Evolutionary conservation across 331 rosid genomes (phyloP), one percentile per base, ranked within the genome.

Genomic region (Quercus phellos): DNA sequence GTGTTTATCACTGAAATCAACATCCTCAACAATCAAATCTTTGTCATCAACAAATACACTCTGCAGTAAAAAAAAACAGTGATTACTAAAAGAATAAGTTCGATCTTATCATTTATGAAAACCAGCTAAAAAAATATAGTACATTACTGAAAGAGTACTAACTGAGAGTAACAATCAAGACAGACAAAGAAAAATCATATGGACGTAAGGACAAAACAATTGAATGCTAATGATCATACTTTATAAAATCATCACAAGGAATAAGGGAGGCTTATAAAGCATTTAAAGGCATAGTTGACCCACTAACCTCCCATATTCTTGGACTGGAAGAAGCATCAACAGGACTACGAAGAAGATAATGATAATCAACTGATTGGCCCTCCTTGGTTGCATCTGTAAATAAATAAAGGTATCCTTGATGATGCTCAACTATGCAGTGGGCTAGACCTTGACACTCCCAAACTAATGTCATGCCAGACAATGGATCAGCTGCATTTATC

Each of bases 401-500:
- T 72, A 95, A 80, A 84, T 85, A 95, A 78, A 93, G 90, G 82
- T 30, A 85, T 29, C 97, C 96, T 69, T 51, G 89, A 79, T 93
- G 96, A 82, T 93, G 99, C 88, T 95, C 98, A 74, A 93, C 29
- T 78, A 90, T 78, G 88, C 96, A 91, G 83, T 91, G 99, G 22
- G 92, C 88, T 76, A 82, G 83, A 78, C 87, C 88, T 80, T 81
- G 85, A 84, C 97, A 90, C 74, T 91, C 94, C 99, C 99, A 93
- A 73, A 93, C 90, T 81, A 95, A 78, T 81, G 82, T 83, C 93
- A 90, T 68, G 85, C 92, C 88, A 9, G 94, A 87, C 84, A 91
- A 81, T 69, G 98, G 99, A 80, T 93, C 93, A 69, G 96, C 97
- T 88, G 99, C 97, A 84, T 90, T 89, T 68, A 91, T 93, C 79